Evolutionary conservation across 2,329 filamentous ascomycete species (phyloP), one percentile per base, ranked within the genome.

Genomic region (Phialophora chinensis): DNA sequence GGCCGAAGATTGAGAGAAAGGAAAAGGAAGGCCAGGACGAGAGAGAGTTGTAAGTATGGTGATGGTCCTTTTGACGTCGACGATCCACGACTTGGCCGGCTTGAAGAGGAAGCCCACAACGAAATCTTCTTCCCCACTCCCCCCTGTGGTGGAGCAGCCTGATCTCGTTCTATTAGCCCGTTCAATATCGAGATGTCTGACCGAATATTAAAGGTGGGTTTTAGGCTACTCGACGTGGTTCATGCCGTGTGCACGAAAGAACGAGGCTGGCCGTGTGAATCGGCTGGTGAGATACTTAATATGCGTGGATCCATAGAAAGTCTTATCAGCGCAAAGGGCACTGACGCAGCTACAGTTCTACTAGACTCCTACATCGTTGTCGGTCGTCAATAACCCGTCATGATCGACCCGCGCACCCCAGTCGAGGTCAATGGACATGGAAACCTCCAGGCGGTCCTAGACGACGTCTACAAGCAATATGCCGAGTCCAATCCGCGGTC

Each of bases 81-180:
- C 27, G 44, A 54, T 54, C 12, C 33, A 61, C n/a, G 54, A 57
- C n/a, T 10, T 42, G 31, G 14, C 33, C 33, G 20, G 60, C 60
- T 56, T 49, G 60, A 56, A 62, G 52, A 62, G 60, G 60, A 55
- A 62, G 60, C 29, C 60, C 33, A 62, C 27, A 56, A 56, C 60
- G 52, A 57, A 57, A 27, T 14, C 31, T 57, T 44, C 33, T 44
- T 25, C 54, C 31, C 54, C 52, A 61, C 27, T 35, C 35, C 27
- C 27, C 27, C 27, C 27, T 1, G 27, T 2, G 31, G 7, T 31
- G 7, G 44, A 27, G 6, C 44, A 10, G 33, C 14, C 52, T 4
- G 27, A 17, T 54, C 52, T 54, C 27, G 2, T 54, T 17, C n/a
- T 7, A 31, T 54, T 54, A 25, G 52, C 25, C 7, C 8, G 25